Evolutionary conservation across 768 basidiomycete genomes (phyloP), one percentile per base, ranked within the genome.

Genomic region (Lepiota venenata): DNA sequence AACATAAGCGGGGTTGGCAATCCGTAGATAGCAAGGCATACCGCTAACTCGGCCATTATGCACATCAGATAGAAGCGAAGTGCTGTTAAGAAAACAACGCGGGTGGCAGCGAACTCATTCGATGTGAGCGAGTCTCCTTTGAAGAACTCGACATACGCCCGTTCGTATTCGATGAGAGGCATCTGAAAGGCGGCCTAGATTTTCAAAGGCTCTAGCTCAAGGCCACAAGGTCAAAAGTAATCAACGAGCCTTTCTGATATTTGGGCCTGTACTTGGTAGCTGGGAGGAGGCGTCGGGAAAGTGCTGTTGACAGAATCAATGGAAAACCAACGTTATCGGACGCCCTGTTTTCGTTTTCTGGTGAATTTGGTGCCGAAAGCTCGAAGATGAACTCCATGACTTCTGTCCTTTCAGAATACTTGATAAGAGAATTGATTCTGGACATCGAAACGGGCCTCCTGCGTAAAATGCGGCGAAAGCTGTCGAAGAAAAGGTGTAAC

Each of bases 311-410:
- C 7, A 16, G n/a, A 41, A 16, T 3, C 12, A 16, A 18, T 10
- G 27, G 15, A 11, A 16, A 25, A 20, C 49, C n/a, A 38, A 50
- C 49, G 4, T 14, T 29, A n/a, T 18, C 39, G 25, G 16, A 10
- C 15, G 38, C n/a, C 10, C 32, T 11, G 32, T 32, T 8, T 9
- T 32, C 32, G 32, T 32, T 32, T 32, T 32, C 32, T 4, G 32
- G 32, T 2, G 8, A 32, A 11, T n/a, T 16, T 41, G 7, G 40
- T 6, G 38, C 39, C 1, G 20, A 25, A 11, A 50, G 25, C 21
- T 40, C 40, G 14, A 50, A 50, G 21, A 22, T 14, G 22, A 39
- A 38, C n/a, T 50, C 49, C 25, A 50, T 50, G 21, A 50, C 37
- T n/a, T 50, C 22, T 12, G 21, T 27, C 2, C 27, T n/a, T n/a